Evolutionary conservation across 106 monocot species (phyloP), one percentile per base, ranked within the genome.

Genomic region (Dioscorea zingiberensis): DNA sequence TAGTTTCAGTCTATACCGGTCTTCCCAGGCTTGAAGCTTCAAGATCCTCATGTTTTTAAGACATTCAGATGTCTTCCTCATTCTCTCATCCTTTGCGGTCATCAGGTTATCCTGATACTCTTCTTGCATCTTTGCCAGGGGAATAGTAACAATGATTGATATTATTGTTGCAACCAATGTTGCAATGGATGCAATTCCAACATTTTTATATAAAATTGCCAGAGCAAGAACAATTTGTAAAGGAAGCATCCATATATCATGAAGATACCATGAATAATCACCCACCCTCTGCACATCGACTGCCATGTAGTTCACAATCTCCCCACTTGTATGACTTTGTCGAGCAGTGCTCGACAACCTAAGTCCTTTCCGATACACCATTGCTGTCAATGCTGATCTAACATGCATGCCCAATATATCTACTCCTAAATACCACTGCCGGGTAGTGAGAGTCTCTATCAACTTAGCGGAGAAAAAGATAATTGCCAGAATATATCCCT

Each of bases 271-370:
- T 19, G 92, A 73, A 62, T 81, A 97, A 21, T 97, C 97, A 2
- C 91, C 91, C 16, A 97, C 71, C 66, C 92, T 80, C 54, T 97
- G 91, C 63, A 97, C 97, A 66, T 97, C 97, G 19, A 97, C 97
- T 16, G 97, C 97, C 92, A 97, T 97, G 77, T 97, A 97, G 55
- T 97, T 97, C 55, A 97, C 91, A 68, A 97, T 86, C 77, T 97
- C 97, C n/a, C 97, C 97, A 64, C 85, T 92, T 2, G 91, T 77
- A 49, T 97, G 97, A 55, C 81, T 86, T 66, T 88, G 97, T n/a
- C 97, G 75, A 18, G 91, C 77, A 24, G 65, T 75, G 75, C 81
- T 88, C 4, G 97, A 88, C 14, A 97, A 72, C 58, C 74, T 70
- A 13, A 97, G 84, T 24, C 97, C 97, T 74, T 97, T 97, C 47